phyloP scores from a whole-genome alignment of 768 basidiomycete genomes.

The Amanita jacksonii region DNA sequence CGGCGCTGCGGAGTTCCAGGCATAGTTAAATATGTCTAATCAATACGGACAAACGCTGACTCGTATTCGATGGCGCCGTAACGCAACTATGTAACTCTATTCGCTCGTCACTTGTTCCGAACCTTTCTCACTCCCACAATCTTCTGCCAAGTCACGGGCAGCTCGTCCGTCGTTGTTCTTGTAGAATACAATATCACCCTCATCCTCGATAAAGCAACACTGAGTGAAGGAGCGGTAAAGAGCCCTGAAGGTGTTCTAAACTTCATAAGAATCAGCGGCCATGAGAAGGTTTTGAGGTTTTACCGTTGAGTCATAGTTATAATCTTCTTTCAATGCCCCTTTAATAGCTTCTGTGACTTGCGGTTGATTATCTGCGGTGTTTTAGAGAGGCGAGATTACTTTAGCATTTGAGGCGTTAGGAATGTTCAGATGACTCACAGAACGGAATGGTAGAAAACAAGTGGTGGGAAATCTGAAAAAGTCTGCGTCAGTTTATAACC shows the following conservation, averaged over 20 bases:
- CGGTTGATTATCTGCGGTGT: conserved; percentile 55
- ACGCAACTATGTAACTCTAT: too few species aligned
- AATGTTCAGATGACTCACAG: conserved; percentile 19
- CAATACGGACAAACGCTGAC: too few species aligned
- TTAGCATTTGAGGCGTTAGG: neutral
- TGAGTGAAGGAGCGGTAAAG: conserved; percentile 52
- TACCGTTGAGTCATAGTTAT: conserved; percentile 55
- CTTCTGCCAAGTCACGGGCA: conserved; percentile 21
- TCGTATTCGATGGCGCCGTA: too few species aligned
- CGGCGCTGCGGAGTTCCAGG: too few species aligned
- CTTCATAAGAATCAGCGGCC: neutral
- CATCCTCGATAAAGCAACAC: conserved; percentile 56
- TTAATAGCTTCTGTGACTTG: conserved; percentile 45
- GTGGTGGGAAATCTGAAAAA: conserved; percentile 43
- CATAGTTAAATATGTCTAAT: too few species aligned
- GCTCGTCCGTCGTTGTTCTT: conserved; percentile 41
- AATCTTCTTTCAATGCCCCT: conserved; percentile 42
- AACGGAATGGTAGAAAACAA: conserved; percentile 52
- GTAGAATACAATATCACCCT: conserved; percentile 54
- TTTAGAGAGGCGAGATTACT: neutral
- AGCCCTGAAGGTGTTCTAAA: conserved; percentile 45
- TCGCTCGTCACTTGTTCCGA: too few species aligned
- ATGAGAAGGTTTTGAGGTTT: conserved; percentile 12
- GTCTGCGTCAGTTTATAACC: conserved; percentile 7
- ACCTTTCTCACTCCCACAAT: too few species aligned